These are phyloP conservation scores for Pelargonium australe DNA, from an alignment of 441 rosid genomes.

Conservation along the genomic window DNA sequence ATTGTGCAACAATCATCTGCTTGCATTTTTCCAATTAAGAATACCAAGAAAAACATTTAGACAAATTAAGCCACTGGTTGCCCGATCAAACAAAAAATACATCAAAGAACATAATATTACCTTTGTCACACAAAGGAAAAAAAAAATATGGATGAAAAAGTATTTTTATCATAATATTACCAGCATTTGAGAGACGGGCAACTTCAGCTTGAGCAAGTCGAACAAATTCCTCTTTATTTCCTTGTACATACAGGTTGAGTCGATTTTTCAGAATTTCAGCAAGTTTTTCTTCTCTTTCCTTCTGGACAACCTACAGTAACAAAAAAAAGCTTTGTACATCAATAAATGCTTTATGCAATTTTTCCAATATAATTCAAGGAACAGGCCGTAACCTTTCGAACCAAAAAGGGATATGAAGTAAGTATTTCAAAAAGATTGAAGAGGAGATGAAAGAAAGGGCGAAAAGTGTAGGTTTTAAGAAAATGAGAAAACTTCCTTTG, in stretches of 20 bases:
- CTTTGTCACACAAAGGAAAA: background rate
- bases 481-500: background rate
- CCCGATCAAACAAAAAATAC: no score
- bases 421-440: background rate
- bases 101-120: background rate
- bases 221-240: conserved; percentile 62
- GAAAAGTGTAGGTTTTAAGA: background rate
- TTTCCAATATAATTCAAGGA: background rate
- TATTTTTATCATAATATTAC: conserved; percentile 24
- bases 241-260: conserved; percentile 64
- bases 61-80: background rate
- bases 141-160: background rate
- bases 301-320: conserved; percentile 62
- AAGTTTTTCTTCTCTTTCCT: conserved; percentile 92
- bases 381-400: background rate
- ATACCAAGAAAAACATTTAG: background rate
- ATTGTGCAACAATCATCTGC: background rate
- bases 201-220: conserved; percentile 73
- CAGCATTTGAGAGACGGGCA: conserved; percentile 75
- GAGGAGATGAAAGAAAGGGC: background rate
- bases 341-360: background rate
- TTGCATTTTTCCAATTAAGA: background rate
- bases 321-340: background rate
- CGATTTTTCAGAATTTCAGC: conserved; percentile 61
- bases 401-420: background rate